Evolutionary conservation across 805 yeast species (phyloP).

Genomic region (Komagataella ulmi): DNA sequence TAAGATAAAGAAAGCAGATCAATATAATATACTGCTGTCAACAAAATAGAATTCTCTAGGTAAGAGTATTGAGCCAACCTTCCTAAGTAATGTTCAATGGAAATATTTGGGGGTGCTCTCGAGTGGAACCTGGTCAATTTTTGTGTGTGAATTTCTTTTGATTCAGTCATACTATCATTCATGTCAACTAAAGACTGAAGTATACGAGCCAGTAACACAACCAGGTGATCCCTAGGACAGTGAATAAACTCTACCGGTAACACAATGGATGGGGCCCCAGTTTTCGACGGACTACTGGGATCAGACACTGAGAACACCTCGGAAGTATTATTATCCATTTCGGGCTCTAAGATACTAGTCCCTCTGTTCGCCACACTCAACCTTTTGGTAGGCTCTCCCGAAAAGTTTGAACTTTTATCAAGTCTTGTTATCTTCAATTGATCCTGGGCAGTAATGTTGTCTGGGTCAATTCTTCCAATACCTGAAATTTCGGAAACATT

Average conservation of each 20-base stretch:
- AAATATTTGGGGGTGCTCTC: conserved; percentile 80
- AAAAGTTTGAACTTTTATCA: not conserved
- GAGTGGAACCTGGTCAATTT: conserved; percentile 84
- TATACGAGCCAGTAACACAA: conserved; percentile 68
- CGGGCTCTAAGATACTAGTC: not conserved
- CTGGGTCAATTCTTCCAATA: not conserved
- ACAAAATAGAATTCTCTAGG: conserved; percentile 68
- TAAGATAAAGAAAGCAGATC: conserved; percentile 72
- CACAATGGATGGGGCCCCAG: conserved; percentile 1
- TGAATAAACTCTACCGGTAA: conserved; percentile 44
- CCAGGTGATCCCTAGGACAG: conserved; percentile 59
- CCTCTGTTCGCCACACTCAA: not conserved
- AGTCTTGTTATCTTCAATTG: not conserved
- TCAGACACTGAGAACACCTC: not conserved
- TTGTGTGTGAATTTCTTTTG: conserved; percentile 20
- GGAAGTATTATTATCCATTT: not conserved
- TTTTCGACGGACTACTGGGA: not conserved
- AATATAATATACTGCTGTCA: conserved; percentile 80
- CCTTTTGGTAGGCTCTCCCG: not conserved
- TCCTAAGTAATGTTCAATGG: conserved; percentile 62
- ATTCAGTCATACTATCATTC: conserved; percentile 39
- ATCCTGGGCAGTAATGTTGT: not conserved
- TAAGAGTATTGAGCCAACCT: conserved; percentile 77
- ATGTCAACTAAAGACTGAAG: conserved; percentile 57
- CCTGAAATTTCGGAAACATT: not conserved